Evolutionary conservation across 2,329 filamentous ascomycete genomes (phyloP), one percentile per base, ranked within the genome.

Genomic region (Trichophyton simii): DNA sequence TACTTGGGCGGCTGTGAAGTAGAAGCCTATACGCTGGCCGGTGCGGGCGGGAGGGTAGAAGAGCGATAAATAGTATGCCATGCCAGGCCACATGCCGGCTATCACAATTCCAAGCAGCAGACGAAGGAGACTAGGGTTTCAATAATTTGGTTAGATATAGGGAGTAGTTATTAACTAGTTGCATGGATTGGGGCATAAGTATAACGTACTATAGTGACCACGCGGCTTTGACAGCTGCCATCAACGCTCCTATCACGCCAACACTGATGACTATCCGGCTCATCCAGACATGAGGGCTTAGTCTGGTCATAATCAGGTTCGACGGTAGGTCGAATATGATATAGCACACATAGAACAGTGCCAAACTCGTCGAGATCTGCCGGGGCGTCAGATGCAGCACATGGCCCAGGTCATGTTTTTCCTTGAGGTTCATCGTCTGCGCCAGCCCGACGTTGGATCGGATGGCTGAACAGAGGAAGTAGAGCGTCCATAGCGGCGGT

Each of bases 1-100:
- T 28, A 96, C 83, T 72, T 96, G 91, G 0, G 89, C 83, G 0
- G 91, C 91, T 1, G 89, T 95, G 71, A 89, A 96, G 76, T 95
- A 96, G 71, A 87, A 83, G 42, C 91, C 91, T 65, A 96, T 95
- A 44, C 91, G 83, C 77, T 94, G 95, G 13, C 88, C 91, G 1
- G 87, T 94, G 11, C 88, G 82, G 4, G 88, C 89, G 0, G 91
- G 90, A 5, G 91, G 91, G 70, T 96, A 96, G 78, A 95, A 96
- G 6, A 95, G 80, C 0, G 91, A 95, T 55, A 96, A 79, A 70
- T 95, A 96, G 72, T 94, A 94, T 8, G 89, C 84, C 91, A 96
- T 95, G 58, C 91, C 91, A 0, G 91, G 91, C 91, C 91, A 96
- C 87, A 96, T 91, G 55, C 91, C 91, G 0, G 91, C 91, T 71